Evolutionary conservation across 129 eudicot genomes (phyloP).

Genomic region (Solidago caesia): DNA sequence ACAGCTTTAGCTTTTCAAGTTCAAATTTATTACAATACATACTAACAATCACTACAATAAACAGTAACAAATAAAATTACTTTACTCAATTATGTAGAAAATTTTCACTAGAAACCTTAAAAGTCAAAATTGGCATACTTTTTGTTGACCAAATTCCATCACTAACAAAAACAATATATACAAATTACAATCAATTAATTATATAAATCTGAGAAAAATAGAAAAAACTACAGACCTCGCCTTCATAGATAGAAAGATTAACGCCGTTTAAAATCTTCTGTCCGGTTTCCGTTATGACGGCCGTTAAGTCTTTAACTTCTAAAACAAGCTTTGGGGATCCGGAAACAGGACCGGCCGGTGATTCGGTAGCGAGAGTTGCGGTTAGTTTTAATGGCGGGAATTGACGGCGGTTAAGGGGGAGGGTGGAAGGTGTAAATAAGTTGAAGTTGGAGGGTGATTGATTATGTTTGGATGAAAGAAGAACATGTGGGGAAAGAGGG

Average conservation of each 20-base stretch:
- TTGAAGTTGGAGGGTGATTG: conserved; percentile 26
- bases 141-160: background rate
- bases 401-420: conserved; percentile 31
- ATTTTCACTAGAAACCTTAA: background rate
- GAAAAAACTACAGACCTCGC: conserved; percentile 63
- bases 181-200: background rate
- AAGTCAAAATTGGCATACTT: conserved; percentile 16
- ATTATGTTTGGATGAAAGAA: conserved; percentile 30
- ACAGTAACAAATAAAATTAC: background rate
- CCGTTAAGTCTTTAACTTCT: conserved; percentile 82
- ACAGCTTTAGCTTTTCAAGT: too few species aligned
- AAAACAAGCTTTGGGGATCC: conserved; percentile 56
- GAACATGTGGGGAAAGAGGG: conserved; percentile 18
- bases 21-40: too few species aligned
- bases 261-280: conserved; percentile 80
- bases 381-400: conserved; percentile 26
- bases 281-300: conserved; percentile 68
- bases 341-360: conserved; percentile 41
- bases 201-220: background rate
- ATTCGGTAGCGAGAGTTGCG: conserved; percentile 55
- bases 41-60: background rate
- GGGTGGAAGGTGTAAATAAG: conserved; percentile 17
- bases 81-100: background rate
- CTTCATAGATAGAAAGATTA: conserved; percentile 78
- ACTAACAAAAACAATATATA: background rate